A percentile compares a stretch with the other conserved stretches of the same genome.
Evolutionary conservation across 192 early-diverging fungal species (phyloP).

Genomic region (Gaertneriomyces sp.): DNA sequence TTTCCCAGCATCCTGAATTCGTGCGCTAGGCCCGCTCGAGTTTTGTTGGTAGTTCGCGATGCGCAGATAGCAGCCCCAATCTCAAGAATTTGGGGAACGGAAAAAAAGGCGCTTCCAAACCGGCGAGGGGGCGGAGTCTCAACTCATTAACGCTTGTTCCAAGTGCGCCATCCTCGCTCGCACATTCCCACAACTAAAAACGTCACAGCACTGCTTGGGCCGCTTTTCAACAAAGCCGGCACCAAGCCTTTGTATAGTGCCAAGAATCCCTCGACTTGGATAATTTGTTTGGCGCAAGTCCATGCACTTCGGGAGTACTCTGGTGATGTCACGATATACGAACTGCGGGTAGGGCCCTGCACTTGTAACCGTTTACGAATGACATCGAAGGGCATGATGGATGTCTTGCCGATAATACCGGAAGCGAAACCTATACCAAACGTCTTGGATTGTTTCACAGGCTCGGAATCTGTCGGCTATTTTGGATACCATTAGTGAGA

Average conservation of each 20-base stretch:
- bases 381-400: slow-evolving; percentile 88
- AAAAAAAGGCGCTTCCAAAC: no score
- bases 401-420: slow-evolving; percentile 77
- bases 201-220: slow-evolving; percentile 77
- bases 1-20: no score
- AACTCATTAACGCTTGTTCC: no score
- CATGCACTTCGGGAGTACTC: slow-evolving; percentile 54
- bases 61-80: no score
- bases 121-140: no score
- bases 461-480: no score
- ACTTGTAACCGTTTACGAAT: slow-evolving; percentile 62
- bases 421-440: slow-evolving; percentile 26
- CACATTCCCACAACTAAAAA: slow-evolving; percentile 68
- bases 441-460: no score
- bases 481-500: no score
- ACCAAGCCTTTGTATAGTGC: slow-evolving; percentile 86
- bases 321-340: slow-evolving; percentile 60
- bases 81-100: no score
- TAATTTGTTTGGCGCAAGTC: slow-evolving; percentile 62
- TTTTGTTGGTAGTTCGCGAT: no score
- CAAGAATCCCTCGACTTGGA: slow-evolving; percentile 68
- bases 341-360: slow-evolving; percentile 65
- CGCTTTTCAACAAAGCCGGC: slow-evolving; percentile 83
- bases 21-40: no score
- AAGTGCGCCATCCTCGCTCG: background rate